Evolutionary conservation across 768 basidiomycete genomes (phyloP).

Genomic region (Pilatotrama ljubarskyi): DNA sequence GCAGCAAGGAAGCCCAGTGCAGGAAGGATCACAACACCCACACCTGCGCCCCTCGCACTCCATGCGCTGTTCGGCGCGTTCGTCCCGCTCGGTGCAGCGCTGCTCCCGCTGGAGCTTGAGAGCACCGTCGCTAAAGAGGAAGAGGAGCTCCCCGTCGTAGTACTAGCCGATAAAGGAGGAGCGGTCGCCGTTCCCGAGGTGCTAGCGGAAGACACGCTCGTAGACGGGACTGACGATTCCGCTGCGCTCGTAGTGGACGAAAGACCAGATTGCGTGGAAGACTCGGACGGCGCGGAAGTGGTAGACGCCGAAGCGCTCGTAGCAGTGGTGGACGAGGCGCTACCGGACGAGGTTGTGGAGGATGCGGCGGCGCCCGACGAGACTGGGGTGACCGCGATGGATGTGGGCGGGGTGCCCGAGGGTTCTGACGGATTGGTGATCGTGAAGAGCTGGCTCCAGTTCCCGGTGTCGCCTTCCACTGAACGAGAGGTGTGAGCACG

Average conservation of each 20-base stretch:
- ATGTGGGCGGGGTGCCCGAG: neutral
- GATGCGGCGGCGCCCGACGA: conserved; percentile 1
- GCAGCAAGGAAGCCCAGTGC: neutral
- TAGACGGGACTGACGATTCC: too few relatives aligned
- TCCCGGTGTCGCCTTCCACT: conserved; percentile 1
- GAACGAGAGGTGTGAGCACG: neutral
- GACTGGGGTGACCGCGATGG: neutral
- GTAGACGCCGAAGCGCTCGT: neutral
- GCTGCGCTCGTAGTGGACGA: neutral
- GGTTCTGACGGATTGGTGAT: neutral
- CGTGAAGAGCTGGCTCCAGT: neutral
- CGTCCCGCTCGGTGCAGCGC: neutral
- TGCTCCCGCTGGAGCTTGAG: neutral
- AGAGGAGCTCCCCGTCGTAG: neutral
- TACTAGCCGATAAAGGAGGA: neutral
- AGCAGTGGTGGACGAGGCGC: neutral
- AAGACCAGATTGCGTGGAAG: too few relatives aligned
- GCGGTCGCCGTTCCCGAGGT: neutral
- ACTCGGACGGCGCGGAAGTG: neutral
- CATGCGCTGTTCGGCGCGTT: neutral
- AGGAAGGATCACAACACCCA: neutral
- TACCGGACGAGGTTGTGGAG: neutral
- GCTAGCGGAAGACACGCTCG: too few relatives aligned
- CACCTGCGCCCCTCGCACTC: neutral
- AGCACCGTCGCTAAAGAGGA: neutral